A percentile compares a stretch with the other conserved stretches of the same genome.
Conservation (phyloP, 1,284 basidiomycete species). For the Xerocomus minutiporus region DNA sequence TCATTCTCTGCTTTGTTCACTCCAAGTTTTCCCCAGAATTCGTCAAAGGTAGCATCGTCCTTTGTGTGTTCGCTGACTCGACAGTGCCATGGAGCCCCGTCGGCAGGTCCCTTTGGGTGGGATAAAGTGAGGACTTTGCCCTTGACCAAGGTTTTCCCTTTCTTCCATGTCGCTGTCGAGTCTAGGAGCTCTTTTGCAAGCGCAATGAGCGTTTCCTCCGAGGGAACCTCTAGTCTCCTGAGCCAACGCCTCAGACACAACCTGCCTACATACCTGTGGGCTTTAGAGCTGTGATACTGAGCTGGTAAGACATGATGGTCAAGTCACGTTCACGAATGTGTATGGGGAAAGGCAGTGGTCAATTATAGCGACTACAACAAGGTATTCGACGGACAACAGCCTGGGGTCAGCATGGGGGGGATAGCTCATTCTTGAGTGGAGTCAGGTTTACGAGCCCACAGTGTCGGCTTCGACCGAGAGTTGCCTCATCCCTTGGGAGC, state of each 20-base stretch:
- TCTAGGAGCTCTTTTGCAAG: conserved; percentile 54
- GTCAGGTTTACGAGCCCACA: conserved; percentile 67
- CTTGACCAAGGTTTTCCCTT: conserved; percentile 56
- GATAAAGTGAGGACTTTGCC: conserved; percentile 51
- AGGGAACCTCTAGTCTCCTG: conserved; percentile 47
- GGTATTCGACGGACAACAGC: conserved; percentile 2
- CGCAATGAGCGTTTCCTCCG: conserved; percentile 52
- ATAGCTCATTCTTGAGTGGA: conserved; percentile 10
- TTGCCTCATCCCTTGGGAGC: conserved; percentile 74
- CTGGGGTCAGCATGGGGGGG: background rate
- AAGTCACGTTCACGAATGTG: conserved; percentile 1
- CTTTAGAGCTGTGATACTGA: conserved; percentile 44
- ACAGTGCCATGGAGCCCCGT: conserved; percentile 62
- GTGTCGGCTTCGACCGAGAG: conserved; percentile 69
- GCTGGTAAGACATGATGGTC: conserved; percentile 33
- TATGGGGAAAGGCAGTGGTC: background rate
- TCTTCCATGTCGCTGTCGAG: conserved; percentile 55
- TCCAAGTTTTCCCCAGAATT: conserved; percentile 65
- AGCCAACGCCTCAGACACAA: background rate
- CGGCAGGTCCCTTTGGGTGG: conserved; percentile 46
- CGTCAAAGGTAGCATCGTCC: conserved; percentile 63
- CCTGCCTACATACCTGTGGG: conserved; percentile 36
- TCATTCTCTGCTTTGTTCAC: conserved; percentile 64
- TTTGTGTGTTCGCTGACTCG: conserved; percentile 61
- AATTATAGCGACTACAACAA: conserved; percentile 23